Evolutionary conservation across 140 eudicot genomes (phyloP), one percentile per base, ranked within the genome.

Genomic region (Stevia rebaudiana): DNA sequence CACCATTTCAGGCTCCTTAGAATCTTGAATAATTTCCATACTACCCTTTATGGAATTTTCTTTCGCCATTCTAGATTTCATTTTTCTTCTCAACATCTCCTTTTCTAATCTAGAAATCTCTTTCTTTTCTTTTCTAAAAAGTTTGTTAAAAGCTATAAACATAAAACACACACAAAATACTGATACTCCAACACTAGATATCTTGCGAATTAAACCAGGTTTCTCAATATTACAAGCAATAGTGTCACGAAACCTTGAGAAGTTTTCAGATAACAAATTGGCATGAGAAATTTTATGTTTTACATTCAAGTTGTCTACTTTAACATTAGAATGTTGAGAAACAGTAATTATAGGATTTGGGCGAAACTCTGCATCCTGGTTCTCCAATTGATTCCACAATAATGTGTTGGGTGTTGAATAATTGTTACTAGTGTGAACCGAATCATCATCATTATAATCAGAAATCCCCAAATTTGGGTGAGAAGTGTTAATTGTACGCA

Each of bases 71-170:
- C 96, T 79, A 51, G 97, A 84, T 75, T 80, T 87, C 9, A 82
- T 61, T 80, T 90, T 90, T 76, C 96, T 85, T 83, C 87, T 81
- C 80, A 84, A 52, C 97, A 87, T 90, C 74, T 90, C 91, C 80
- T 79, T 90, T 69, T 87, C 90, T 30, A 76, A 71, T 11, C 73
- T 69, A 13, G 95, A 24, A 59, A 58, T 61, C 73, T 77, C 83
- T 40, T 69, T 42, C 47, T 61, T 70, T 25, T 8, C 61, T 36
- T 50, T 68, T 12, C 51, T 43, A 50, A 82, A 79, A 5, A 83
- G 6, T 15, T 35, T 68, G 53, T 68, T 82, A 12, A 80, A 39
- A 6, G 67, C 77, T 73, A 71, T 43, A 76, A 85, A 69, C 37
- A 91, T 68, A 52, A 75, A 49, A 18, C 83, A 52, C 36, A 80